phyloP scores from a whole-genome alignment of 805 yeast genomes.

The Wickerhamomyces tratensis region DNA sequence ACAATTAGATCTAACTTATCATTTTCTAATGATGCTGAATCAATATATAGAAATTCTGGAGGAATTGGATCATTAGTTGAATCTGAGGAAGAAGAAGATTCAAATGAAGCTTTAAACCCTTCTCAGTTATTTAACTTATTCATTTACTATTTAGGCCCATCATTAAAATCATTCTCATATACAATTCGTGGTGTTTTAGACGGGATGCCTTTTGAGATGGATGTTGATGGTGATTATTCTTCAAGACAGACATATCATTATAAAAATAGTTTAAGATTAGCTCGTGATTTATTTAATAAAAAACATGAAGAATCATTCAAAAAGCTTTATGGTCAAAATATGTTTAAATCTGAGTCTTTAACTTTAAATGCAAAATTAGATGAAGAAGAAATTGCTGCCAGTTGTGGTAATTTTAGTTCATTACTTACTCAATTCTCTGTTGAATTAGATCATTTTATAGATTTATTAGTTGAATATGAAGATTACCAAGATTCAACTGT shows the following conservation, averaged over 20 bases:
- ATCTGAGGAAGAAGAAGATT: constrained; percentile 6
- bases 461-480: constrained; percentile 31
- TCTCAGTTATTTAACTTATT: constrained; percentile 52
- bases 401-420: constrained; percentile 72
- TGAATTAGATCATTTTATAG: constrained; percentile 42
- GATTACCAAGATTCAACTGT: constrained; percentile 2
- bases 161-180: constrained; percentile 54
- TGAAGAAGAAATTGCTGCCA: constrained; percentile 76
- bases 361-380: constrained; percentile 35
- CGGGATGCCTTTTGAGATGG: constrained; percentile 44
- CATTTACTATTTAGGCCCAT: constrained; percentile 61
- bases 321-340: constrained; percentile 35
- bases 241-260: constrained; percentile 35
- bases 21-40: too few species aligned
- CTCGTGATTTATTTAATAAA: constrained; percentile 43
- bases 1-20: neutral
- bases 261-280: constrained; percentile 35
- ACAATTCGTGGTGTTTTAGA: constrained; percentile 54
- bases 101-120: constrained; percentile 15
- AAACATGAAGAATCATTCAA: constrained; percentile 51
- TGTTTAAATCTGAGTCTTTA: constrained; percentile 5
- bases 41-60: neutral
- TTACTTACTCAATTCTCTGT: constrained; percentile 52
- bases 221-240: constrained; percentile 16
- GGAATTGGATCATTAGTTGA: neutral